These are phyloP conservation scores for Geranomyces variabilis DNA, from an alignment of 192 early-diverging fungal species.

Conservation along the genomic window DNA sequence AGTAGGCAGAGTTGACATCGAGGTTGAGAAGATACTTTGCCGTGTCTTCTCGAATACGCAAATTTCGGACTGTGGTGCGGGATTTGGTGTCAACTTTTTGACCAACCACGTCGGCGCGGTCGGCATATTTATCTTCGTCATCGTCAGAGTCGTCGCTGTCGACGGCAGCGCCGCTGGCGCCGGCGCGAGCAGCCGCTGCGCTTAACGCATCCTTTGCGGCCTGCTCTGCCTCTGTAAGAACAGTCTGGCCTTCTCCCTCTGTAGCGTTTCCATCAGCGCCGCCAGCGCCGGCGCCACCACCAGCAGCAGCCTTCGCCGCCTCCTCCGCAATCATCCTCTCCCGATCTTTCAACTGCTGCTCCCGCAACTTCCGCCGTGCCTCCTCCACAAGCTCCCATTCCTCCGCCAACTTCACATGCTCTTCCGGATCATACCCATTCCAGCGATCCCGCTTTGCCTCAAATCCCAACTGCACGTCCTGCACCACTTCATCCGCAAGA, in stretches of 20 bases:
- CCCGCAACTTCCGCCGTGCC: conserved; percentile 78
- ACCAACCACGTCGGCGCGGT: conserved; percentile 80
- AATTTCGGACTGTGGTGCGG: conserved; percentile 90
- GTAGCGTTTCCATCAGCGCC: conserved; percentile 11
- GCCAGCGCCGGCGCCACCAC: neutral
- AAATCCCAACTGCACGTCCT: conserved; percentile 75
- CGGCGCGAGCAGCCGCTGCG: neutral
- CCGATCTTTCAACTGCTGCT: conserved; percentile 53
- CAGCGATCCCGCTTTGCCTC: conserved; percentile 97
- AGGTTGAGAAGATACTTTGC: conserved; percentile 98
- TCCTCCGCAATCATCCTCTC: conserved; percentile 35
- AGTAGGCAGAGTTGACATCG: conserved; percentile 92
- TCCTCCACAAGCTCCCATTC: conserved; percentile 95
- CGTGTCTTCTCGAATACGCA: conserved; percentile 99
- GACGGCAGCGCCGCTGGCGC: neutral
- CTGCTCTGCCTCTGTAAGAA: conserved; percentile 4
- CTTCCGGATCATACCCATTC: conserved; percentile 95
- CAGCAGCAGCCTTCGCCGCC: conserved; percentile 6
- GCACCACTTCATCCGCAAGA: conserved; percentile 81
- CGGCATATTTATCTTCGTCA: conserved; percentile 91
- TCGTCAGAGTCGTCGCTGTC: conserved; percentile 79
- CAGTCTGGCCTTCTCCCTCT: neutral
- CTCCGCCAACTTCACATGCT: conserved; percentile 77
- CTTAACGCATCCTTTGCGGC: neutral
- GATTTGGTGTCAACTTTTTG: conserved; percentile 87